These are phyloP conservation scores for Athelia sp. DNA, from an alignment of 1,284 basidiomycete species.

Conservation along the genomic window DNA sequence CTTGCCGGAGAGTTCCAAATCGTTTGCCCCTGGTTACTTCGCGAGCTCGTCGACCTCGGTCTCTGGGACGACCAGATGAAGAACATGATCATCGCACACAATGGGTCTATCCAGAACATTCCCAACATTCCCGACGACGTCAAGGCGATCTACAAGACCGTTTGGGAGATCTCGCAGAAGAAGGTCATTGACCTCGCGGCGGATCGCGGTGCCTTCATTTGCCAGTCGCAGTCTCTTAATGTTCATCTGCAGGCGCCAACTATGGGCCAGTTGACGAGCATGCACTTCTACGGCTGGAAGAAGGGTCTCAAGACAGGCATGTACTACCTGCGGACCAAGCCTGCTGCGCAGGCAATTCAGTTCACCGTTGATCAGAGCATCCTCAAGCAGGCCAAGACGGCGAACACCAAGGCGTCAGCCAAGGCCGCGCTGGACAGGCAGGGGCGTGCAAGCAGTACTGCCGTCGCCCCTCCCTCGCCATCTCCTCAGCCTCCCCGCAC, in stretches of 20 bases:
- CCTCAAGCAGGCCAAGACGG: slow-evolving; percentile 69
- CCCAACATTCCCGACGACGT: slow-evolving; percentile 82
- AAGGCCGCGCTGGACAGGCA: slow-evolving; percentile 6
- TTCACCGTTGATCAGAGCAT: slow-evolving; percentile 91
- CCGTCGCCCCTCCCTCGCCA: slow-evolving; percentile 27
- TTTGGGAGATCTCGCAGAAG: slow-evolving; percentile 99
- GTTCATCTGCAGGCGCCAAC: slow-evolving; percentile 92
- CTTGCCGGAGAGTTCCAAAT: slow-evolving; percentile 99
- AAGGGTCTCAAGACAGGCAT: slow-evolving; percentile 98
- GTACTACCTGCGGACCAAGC: slow-evolving; percentile 94
- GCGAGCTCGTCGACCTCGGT: slow-evolving; percentile 92
- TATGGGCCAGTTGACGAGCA: slow-evolving; percentile 91
- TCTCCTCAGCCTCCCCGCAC: slow-evolving; percentile 24
- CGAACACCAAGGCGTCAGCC: slow-evolving; percentile 27
- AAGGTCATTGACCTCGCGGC: slow-evolving; percentile 97
- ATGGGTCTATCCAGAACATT: slow-evolving; percentile 93
- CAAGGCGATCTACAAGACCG: slow-evolving; percentile 97
- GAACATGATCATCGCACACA: slow-evolving; percentile 98
- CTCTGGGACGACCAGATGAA: slow-evolving; percentile 99
- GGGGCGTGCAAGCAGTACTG: slow-evolving; percentile 15
- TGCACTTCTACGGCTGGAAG: slow-evolving; percentile 99
- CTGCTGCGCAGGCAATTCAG: slow-evolving; percentile 94
- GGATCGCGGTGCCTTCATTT: slow-evolving; percentile 98
- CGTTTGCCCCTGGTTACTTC: slow-evolving; percentile 97
- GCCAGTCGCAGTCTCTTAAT: slow-evolving; percentile 90